phyloP scores from a whole-genome alignment of 306 rosid species.

The Hippophae tibetana region DNA sequence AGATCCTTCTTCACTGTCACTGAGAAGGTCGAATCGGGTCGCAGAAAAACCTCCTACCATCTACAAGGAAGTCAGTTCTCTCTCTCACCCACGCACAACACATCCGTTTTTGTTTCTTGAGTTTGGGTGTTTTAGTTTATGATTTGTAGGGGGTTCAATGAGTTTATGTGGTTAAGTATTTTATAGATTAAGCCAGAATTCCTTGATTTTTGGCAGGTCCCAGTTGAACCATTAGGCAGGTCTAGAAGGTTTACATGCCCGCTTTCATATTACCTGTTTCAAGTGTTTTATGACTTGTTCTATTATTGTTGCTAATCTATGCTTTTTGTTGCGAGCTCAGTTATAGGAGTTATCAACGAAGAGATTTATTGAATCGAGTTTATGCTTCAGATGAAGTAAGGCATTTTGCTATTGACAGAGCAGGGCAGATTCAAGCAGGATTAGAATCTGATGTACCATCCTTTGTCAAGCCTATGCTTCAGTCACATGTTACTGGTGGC shows the following conservation, averaged over 20 bases:
- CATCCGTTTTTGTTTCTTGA: neutral
- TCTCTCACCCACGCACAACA: neutral
- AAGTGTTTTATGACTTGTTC: neutral
- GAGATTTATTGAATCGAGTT: slow-evolving; percentile 31
- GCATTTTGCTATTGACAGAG: slow-evolving; percentile 31
- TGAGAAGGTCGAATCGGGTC: slow-evolving; percentile 36
- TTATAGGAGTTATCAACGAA: slow-evolving; percentile 24
- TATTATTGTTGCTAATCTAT: neutral
- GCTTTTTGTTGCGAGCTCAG: neutral
- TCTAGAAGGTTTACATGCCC: slow-evolving; percentile 23
- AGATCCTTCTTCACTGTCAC: slow-evolving; percentile 18
- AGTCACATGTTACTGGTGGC: slow-evolving; percentile 49
- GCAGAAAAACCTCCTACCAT: slow-evolving; percentile 23
- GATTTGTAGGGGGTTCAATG: neutral
- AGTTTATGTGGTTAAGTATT: neutral
- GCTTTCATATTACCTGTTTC: neutral
- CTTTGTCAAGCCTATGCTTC: slow-evolving; percentile 44
- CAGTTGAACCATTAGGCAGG: slow-evolving; percentile 23
- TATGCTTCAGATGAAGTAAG: slow-evolving; percentile 40
- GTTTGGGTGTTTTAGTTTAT: neutral
- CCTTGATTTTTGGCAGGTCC: slow-evolving; percentile 25
- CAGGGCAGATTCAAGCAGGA: slow-evolving; percentile 23
- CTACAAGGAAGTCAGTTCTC: slow-evolving; percentile 36
- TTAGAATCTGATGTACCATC: slow-evolving; percentile 30
- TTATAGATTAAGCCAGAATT: neutral